Evolutionary conservation across 2,329 filamentous ascomycete species (phyloP), one percentile per base, ranked within the genome.

Genomic region (Blastomyces gilchristii): DNA sequence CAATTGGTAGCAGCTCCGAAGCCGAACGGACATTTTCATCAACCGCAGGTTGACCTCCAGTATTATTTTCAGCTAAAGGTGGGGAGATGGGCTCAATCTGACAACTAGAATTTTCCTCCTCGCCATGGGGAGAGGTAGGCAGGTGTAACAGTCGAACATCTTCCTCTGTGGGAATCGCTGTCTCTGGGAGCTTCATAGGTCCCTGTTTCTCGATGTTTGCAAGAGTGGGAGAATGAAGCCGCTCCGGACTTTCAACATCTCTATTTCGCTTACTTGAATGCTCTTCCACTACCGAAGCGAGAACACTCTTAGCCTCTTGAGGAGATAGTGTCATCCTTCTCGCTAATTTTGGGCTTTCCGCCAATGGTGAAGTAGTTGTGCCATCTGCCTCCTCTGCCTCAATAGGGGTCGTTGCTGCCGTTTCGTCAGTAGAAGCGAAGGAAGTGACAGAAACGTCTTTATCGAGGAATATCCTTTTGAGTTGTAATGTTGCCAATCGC

Each of bases 401-500:
- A 1, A 76, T 70, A 6, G 79, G 76, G 18, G 76, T 77, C 1
- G 79, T 77, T 28, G 87, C 86, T 8, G 80, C 77, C 2, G 81
- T 80, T 52, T 89, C 85, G 59, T 95, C 91, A 14, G 84, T 84
- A 7, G 87, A 85, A 5, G 82, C 81, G 18, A 92, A 78, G 0
- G 89, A 89, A 63, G 90, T 87, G 64, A 89, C 87, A 2, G 90
- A 91, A 66, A 92, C 90, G 69, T 91, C 82, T 63, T 49, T 59
- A 73, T 97, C 92, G 8, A 93, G 85, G 72, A 99, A 99, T 73
- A 99, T 90, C 73, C 95, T 96, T 73, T 90, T 93, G 63, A 99
- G 80, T 72, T 99, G 95, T 65, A 97, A 82, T 64, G 93, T 91
- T 14, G 94, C 96, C 65, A 99, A 80, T 70, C 94, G 87, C 66